Percentiles rank a stretch among this genome's conserved stretches.
phyloP scores from a whole-genome alignment of 108 stramenopile species.

The Nannochloropsis granulata region DNA sequence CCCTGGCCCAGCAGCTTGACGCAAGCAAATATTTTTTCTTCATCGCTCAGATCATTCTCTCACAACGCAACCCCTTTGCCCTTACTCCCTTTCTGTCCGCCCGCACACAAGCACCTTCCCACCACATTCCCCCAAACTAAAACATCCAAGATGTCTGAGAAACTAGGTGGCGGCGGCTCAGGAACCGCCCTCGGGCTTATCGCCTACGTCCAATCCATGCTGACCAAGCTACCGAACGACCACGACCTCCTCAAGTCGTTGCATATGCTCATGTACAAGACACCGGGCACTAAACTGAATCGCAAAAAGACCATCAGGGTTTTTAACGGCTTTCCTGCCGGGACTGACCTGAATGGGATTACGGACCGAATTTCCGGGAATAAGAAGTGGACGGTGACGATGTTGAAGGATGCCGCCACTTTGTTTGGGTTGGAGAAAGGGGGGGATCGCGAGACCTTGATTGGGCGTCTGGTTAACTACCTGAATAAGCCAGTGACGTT shows the following conservation, averaged over 20 bases:
- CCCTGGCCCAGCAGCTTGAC: too few relatives aligned
- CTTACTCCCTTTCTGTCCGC: too few relatives aligned
- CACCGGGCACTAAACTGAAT: slow-evolving; percentile 2
- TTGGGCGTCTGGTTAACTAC: too few relatives aligned
- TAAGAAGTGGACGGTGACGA: slow-evolving; percentile 10
- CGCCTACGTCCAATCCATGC: background rate
- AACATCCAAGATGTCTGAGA: too few relatives aligned
- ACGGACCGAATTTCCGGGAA: background rate
- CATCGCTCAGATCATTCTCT: too few relatives aligned
- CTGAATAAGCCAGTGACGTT: too few relatives aligned
- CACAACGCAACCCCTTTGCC: too few relatives aligned
- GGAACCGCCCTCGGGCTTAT: too few relatives aligned
- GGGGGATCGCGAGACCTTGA: background rate
- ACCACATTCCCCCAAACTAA: too few relatives aligned
- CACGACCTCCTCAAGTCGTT: slow-evolving; percentile 19
- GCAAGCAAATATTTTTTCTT: too few relatives aligned
- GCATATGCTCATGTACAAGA: slow-evolving; percentile 11
- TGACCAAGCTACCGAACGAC: slow-evolving; percentile 13
- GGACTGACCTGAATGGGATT: background rate
- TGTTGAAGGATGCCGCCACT: slow-evolving; percentile 6
- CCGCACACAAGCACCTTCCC: too few relatives aligned
- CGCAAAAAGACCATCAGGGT: slow-evolving; percentile 24
- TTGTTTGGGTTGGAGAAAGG: slow-evolving; percentile 11
- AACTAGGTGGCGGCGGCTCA: too few relatives aligned
- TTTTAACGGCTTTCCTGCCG: background rate